Conservation (phyloP, 164 flowering plant species). For the Kalanchoe fedtschenkoi region DNA sequence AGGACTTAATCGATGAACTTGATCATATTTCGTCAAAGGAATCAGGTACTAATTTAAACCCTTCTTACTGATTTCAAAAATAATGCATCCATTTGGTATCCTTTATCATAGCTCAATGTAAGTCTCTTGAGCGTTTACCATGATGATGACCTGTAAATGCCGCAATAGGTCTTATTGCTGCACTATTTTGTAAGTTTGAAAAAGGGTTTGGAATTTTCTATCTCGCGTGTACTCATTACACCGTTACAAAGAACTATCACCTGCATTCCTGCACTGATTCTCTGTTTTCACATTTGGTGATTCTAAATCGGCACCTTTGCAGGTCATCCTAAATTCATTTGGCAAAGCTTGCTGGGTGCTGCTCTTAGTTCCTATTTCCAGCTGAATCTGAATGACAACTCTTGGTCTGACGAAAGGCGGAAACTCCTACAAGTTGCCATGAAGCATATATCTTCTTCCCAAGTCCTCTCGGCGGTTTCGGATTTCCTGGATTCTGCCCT, state of each 20-base stretch:
- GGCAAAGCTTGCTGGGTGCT: slow-evolving; percentile 73
- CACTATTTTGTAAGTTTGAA: not conserved
- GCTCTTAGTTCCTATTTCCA: slow-evolving; percentile 46
- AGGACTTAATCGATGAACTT: slow-evolving; percentile 44
- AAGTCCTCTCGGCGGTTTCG: slow-evolving; percentile 65
- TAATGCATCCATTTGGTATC: not conserved
- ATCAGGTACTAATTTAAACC: slow-evolving; percentile 29
- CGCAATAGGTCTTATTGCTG: not conserved
- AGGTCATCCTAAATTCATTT: slow-evolving; percentile 36
- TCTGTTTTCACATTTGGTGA: not conserved
- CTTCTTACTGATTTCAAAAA: not conserved
- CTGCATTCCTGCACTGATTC: slow-evolving; percentile 1
- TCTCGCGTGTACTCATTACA: not conserved
- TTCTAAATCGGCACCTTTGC: slow-evolving; percentile 30
- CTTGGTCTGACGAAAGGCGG: slow-evolving; percentile 23
- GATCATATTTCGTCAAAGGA: slow-evolving; percentile 35
- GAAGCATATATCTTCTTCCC: slow-evolving; percentile 46
- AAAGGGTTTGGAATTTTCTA: not conserved
- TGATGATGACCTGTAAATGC: not conserved
- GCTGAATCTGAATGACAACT: slow-evolving; percentile 8
- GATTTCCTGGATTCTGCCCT: slow-evolving; percentile 49
- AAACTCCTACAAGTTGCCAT: slow-evolving; percentile 46
- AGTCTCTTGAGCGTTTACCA: not conserved
- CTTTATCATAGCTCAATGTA: not conserved
- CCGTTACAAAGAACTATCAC: not conserved